Base-by-base conservation (phyloP, 371 early-diverging fungal species). In the Mitosporidium daphniae region DNA sequence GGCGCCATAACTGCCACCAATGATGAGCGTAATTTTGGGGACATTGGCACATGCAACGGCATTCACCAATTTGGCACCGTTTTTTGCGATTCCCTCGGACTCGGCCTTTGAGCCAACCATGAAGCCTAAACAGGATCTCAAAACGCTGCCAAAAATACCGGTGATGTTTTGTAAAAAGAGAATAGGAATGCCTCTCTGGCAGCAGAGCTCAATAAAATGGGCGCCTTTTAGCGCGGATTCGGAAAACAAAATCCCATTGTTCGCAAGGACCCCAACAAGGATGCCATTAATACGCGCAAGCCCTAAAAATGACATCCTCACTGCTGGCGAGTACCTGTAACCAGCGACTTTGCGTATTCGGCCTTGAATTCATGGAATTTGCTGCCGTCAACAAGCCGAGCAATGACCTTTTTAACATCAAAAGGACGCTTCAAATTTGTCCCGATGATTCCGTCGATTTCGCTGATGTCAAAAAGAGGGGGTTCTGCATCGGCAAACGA, bases 21-120 rank as follows among this genome's bases (percentile, higher is more conserved):
- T 56, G 17, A 75, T 48, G 3, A 82, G 57, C 3, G 89, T 77
- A 31, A 86, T 65, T 47, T 86, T 84, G 28, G 89, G 89, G 9
- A 86, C 84, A 27, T 61, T 53, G 17, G 82, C 75, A 34, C 73
- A 73, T 0, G 82, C 64, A 2, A 86, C 89, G 4, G 89, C 82
- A 4, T 71, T 78, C 2, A 86, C 89, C 45, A 86, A 55, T 41
- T 86, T 86, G 34, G 84, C 82, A 14, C 89, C 89, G 38, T 86
- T 74, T 49, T 80, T 82, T 27, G 84, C 89, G 45, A 86, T 86
- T 34, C 84, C 84, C 12, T 1, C 11, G 12, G 77, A 78, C 48
- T 86, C 89, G 16, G 89, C 84, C 9, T 63, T 59, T 17, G 69
- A 59, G 12, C 89, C 89, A 8, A 86, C 89, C 89, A 86, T 86